Conservation (phyloP, 139 green algal species). For the Pseudopediastrum boryanum region DNA sequence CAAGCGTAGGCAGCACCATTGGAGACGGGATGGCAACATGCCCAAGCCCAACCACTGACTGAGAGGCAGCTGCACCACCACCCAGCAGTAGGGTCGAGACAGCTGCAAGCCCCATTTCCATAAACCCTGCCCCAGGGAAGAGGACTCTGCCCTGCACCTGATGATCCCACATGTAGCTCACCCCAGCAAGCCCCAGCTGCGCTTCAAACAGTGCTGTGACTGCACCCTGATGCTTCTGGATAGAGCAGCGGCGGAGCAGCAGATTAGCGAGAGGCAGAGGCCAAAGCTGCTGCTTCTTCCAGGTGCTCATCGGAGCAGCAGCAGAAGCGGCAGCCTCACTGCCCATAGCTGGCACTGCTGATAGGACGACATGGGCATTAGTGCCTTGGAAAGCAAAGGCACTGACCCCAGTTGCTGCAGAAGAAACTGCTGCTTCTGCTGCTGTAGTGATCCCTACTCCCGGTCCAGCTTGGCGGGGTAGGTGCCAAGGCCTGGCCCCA, state of each 20-base stretch:
- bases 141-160: conserved; percentile 51
- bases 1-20: conserved; percentile 1
- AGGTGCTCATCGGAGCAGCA: neutral
- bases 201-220: conserved; percentile 31
- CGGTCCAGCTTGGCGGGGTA: neutral
- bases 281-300: neutral
- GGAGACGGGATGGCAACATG: conserved; percentile 12
- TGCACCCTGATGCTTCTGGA: conserved; percentile 6
- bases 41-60: neutral
- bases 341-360: neutral
- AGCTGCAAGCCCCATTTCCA: conserved; percentile 47
- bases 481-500: neutral
- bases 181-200: neutral
- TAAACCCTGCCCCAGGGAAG: conserved; percentile 72
- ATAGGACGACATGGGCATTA: conserved; percentile 69
- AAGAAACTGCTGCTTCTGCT: neutral
- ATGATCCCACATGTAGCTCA: conserved; percentile 73
- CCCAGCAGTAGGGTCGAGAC: neutral
- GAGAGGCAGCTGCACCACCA: no score
- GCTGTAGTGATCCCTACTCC: neutral
- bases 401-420: conserved; percentile 53
- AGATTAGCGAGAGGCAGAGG: neutral
- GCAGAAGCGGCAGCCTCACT: neutral
- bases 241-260: neutral
- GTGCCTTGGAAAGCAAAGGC: conserved; percentile 80